Evolutionary conservation across 2,329 filamentous ascomycete species (phyloP), one percentile per base, ranked within the genome.

Genomic region (Aspergillus ochraceus): DNA sequence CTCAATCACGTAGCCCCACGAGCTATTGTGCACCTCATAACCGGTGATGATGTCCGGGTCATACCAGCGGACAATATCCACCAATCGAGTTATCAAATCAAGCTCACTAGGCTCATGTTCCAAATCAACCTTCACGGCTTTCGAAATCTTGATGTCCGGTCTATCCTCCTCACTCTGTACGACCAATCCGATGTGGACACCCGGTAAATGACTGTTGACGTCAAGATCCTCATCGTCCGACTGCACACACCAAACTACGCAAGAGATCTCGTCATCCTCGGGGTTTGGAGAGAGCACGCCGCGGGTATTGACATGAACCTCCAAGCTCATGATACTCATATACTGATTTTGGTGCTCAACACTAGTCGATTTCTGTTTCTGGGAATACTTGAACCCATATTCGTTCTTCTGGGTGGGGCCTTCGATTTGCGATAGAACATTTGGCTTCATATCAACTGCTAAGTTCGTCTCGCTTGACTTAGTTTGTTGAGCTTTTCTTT

Each of bases 1-100:
- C 77, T 99, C 94, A 52, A 97, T 94, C 42, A 99, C 76, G 74
- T 96, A 99, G 1, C 96, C 95, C 95, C 95, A 99, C 0, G 93
- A 97, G 60, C 87, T 85, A 55, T 92, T 91, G 70, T 97, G 92
- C 0, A 98, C 92, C 75, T 99, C 95, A 68, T 95, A 99, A 0
- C 95, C 95, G 0, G 93, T 95, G 47, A 99, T 80, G 29, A 99
- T 90, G 70, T 99, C 95, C 0, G 95, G 95, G 72, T 99, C 95
- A 68, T 90, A 84, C 3, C 81, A 80, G 42, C 92, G 87, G 20
- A 99, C 94, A 68, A 97, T 88, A 66, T 95, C 89, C 17, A 97
- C 88, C 75, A 98, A 85, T n/a, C 87, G 85, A 49, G 90, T 90
- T 73, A 99, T 86, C 30, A 97, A 75, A 64, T 96, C 92, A 3